Percentiles rank a stretch among this genome's conserved stretches.
Evolutionary conservation across 1,284 basidiomycete genomes (phyloP).

Genomic region (Anthracocystis walkeri): DNA sequence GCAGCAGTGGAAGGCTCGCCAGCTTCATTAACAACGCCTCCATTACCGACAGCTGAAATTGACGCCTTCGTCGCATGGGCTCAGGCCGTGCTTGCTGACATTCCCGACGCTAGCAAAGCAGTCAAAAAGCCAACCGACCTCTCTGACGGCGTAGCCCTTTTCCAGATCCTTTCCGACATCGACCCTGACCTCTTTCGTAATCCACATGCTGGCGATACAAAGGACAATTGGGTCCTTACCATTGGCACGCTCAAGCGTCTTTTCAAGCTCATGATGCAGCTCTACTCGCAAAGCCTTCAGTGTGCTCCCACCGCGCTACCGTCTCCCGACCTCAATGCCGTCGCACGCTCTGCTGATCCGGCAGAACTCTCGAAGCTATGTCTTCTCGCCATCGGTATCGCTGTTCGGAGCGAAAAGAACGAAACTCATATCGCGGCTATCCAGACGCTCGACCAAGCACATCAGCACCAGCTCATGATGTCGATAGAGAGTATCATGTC

Average conservation of each 20-base stretch:
- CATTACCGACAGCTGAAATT: constrained; percentile 34
- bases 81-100: constrained; percentile 39
- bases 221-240: constrained; percentile 90
- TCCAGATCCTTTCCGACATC: constrained; percentile 58
- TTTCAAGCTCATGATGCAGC: constrained; percentile 87
- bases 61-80: constrained; percentile 52
- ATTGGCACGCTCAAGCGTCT: constrained; percentile 84
- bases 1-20: constrained; percentile 8
- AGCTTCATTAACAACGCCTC: background rate
- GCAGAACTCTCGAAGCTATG: constrained; percentile 80
- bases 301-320: constrained; percentile 39
- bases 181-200: constrained; percentile 80
- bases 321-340: constrained; percentile 69
- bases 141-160: constrained; percentile 58
- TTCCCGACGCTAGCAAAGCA: constrained; percentile 13
- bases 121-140: constrained; percentile 43
- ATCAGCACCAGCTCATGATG: constrained; percentile 86
- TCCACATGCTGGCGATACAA: constrained; percentile 53
- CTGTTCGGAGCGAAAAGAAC: constrained; percentile 82
- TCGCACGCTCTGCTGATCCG: constrained; percentile 80
- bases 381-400: constrained; percentile 88
- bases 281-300: constrained; percentile 69
- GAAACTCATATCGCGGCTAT: constrained; percentile 85
- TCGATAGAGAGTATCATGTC: constrained; percentile 69
- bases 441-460: constrained; percentile 79